Base-by-base conservation (phyloP, 805 yeast species). In the Scheffersomyces stipitis region DNA sequence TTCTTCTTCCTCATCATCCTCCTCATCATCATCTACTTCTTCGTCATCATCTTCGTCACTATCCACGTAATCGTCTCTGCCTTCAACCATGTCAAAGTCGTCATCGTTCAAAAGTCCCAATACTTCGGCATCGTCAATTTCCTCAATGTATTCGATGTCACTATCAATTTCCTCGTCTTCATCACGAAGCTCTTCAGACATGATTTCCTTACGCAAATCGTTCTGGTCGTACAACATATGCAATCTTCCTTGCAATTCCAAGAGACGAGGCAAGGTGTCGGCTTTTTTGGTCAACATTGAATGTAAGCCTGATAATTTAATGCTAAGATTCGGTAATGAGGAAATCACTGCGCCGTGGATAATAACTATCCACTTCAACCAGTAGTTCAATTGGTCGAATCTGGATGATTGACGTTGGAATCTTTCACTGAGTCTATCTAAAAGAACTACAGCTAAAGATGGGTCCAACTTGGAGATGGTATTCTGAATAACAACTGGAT, bases 111-210 rank as follows among this genome's bases (percentile, higher is more conserved):
- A 36, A 5, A 44, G 42, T 3, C 54, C 58, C 36, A 42, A 36
- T n/a, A 42, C 53, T 27, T 48, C 34, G 4, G 75, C 76, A 44
- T 75, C 80, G 51, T 77, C 83, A 17, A 83, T 55, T 48, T 82
- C 90, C 59, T 83, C 91, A 16, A 78, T 66, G 50, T 82, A 83
- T 48, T 83, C 90, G n/a, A 83, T 83, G 34, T 73, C 81, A 34
- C 69, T 60, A 40, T 73, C 78, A 32, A 50, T 51, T 4, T 56
- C 64, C 6, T 54, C 59, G 6, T 58, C 59, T n/a, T 48, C 56
- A n/a, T 52, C 58, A 15, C 51, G 52, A 6, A 45, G 48, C 3
- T 49, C 57, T 15, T 48, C 57, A 41, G 41, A 57, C 31, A 64
- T 42, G 23, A 73, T 57, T 42, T 72, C 74, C 31, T 60, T 56